Percentiles rank a stretch among this genome's conserved stretches.
Evolutionary conservation across 208 protist genomes (phyloP).

Genomic region (Trypanosoma avium): DNA sequence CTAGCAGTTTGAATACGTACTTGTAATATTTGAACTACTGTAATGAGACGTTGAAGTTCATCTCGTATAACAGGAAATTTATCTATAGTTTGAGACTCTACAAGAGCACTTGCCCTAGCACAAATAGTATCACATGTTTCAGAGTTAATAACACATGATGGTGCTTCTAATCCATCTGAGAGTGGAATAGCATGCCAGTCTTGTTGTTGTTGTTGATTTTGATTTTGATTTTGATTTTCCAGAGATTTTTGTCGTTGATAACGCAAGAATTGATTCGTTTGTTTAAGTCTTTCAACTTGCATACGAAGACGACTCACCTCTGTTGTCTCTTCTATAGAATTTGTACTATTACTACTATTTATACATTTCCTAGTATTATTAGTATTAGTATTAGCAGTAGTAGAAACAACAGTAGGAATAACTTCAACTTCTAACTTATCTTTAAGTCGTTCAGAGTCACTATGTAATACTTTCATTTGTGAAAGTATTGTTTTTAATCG

Average conservation of each 20-base stretch:
- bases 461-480: not conserved
- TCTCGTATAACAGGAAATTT: not conserved
- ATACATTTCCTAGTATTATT: too few relatives aligned
- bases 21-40: conserved; percentile 9
- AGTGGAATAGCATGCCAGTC: conserved; percentile 13
- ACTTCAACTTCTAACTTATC: too few relatives aligned
- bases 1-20: conserved; percentile 4
- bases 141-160: conserved; percentile 8
- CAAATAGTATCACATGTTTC: conserved; percentile 18
- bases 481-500: conserved; percentile 9
- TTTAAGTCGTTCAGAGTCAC: not conserved
- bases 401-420: too few relatives aligned
- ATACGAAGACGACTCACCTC: not conserved
- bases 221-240: not conserved
- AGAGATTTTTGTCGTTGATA: not conserved
- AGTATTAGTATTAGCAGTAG: too few relatives aligned
- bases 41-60: conserved; percentile 9
- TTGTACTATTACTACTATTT: too few relatives aligned
- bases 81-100: not conserved
- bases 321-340: not conserved
- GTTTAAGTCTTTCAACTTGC: conserved; percentile 4
- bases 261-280: conserved; percentile 4
- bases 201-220: not conserved
- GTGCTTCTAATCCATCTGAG: conserved; percentile 7
- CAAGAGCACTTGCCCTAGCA: not conserved